Evolutionary conservation across 495 filamentous ascomycete species (phyloP), one percentile per base, ranked within the genome.

Genomic region (Hypoxylon trugodes): DNA sequence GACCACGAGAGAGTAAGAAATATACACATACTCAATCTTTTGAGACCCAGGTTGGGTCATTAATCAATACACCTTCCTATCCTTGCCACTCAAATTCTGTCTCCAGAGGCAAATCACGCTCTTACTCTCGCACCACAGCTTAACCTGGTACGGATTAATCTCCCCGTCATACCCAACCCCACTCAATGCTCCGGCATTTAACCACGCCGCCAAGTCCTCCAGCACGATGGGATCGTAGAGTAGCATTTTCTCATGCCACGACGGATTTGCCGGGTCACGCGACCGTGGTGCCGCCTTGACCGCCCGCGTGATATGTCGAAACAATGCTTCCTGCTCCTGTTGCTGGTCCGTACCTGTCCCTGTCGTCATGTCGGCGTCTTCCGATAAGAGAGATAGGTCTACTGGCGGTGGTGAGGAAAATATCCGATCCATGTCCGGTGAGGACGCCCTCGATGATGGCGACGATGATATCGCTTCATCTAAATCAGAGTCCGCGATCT

Each of bases 161-260:
- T 93, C 87, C 2, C 84, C 82, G 63, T 92, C 87, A 59, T 86
- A 86, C 2, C 84, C 83, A 0, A 86, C 79, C 13, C 79, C 76
- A 6, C 77, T 78, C 30, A 96, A 66, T 3, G 87, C 88, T 26
- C 89, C 86, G 13, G 80, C 82, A 59, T 96, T 97, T 19, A 98
- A 72, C 92, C 92, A 98, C 1, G 73, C 77, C 4, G 93, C 81
- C 6, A 98, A 76, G 53, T 97, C 95, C 73, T 98, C 95, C 1
- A 97, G 70, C 0, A 95, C 80, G 33, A 98, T 89, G 0, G 96
- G 92, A 61, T 98, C 94, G 71, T 94, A 98, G 76, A 97, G 87
- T 13, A 98, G 80, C 41, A 98, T 97, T 73, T 92, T 94, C 77
- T 97, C 89, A 50, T 96, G 80, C 89, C 91, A 97, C 5, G 82